Evolutionary conservation across 805 yeast genomes (phyloP), one percentile per base, ranked within the genome.

Genomic region (Maudiozyma barnettii): DNA sequence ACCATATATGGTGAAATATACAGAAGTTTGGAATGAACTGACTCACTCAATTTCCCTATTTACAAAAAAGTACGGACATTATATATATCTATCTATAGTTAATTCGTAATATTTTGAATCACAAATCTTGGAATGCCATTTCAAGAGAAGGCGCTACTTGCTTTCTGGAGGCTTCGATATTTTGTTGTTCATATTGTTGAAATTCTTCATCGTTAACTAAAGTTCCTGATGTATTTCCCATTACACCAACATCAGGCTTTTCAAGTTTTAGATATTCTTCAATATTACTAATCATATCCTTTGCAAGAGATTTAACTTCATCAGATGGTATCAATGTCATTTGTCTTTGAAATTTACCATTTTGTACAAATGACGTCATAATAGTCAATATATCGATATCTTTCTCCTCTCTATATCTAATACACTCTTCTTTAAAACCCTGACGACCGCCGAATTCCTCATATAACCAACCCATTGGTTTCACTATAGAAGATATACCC

Each of bases 401-500:
- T 22, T 65, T 62, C 49, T 65, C 60, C 31, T 43, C 54, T 47
- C 51, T 59, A 58, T 65, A 56, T 31, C 49, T 30, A 33, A 41
- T 21, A 52, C 61, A 56, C 16, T 51, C 60, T 4, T 59, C 51
- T n/a, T 53, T 48, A n/a, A 64, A 45, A 1, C 43, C 43, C 1
- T 50, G 45, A 6, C 46, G 46, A 3, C 67, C 67, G 49, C 65
- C 66, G 54, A 59, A 69, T 23, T 57, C 49, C 3, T 55, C 49
- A 39, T 68, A 51, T 0, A 85, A 53, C 79, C 84, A 83, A 5
- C 67, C 64, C 26, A 83, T 63, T 0, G 87, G 72, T 60, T 77
- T 81, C 2, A 83, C 85, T 9, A 82, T 66, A 0, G 96, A 83
- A 42, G 90, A 77, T 56, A 91, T 82, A 0, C 98, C 98, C 12